Evolutionary conservation across 768 basidiomycete species (phyloP).

Genomic region (Phallus indusiatus): DNA sequence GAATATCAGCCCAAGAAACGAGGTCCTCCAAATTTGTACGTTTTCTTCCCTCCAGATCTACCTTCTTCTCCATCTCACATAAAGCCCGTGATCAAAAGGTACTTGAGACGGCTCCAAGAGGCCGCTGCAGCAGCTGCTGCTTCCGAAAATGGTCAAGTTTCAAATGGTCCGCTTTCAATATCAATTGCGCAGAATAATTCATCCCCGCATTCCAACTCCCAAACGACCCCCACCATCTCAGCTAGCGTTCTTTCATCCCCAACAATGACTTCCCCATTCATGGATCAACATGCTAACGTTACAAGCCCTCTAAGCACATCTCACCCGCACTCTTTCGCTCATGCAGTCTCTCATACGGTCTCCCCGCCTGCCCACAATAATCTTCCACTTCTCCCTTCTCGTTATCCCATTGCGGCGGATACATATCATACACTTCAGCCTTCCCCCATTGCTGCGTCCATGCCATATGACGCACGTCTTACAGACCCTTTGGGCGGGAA

Average conservation of each 20-base stretch:
- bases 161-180: conserved; percentile 16
- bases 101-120: conserved; percentile 72
- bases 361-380: neutral
- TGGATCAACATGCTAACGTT: conserved; percentile 40
- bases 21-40: conserved; percentile 86
- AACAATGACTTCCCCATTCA: conserved; percentile 29
- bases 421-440: conserved; percentile 28
- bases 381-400: conserved; percentile 46
- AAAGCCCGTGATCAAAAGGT: conserved; percentile 31
- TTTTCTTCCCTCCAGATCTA: conserved; percentile 7
- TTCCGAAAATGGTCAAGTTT: conserved; percentile 29
- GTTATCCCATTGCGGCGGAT: conserved; percentile 64
- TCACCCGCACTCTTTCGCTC: conserved; percentile 26
- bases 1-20: conserved; percentile 92
- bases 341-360: neutral
- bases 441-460: conserved; percentile 31
- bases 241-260: conserved; percentile 1
- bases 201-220: neutral
- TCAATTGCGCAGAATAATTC: conserved; percentile 5
- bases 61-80: conserved; percentile 4
- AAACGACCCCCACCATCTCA: neutral
- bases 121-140: conserved; percentile 44
- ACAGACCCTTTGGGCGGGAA: conserved; percentile 1
- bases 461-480: conserved; percentile 19
- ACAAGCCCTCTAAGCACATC: conserved; percentile 19